Evolutionary conservation across 2,329 filamentous ascomycete genomes (phyloP), one percentile per base, ranked within the genome.

Genomic region (Capronia coronata): DNA sequence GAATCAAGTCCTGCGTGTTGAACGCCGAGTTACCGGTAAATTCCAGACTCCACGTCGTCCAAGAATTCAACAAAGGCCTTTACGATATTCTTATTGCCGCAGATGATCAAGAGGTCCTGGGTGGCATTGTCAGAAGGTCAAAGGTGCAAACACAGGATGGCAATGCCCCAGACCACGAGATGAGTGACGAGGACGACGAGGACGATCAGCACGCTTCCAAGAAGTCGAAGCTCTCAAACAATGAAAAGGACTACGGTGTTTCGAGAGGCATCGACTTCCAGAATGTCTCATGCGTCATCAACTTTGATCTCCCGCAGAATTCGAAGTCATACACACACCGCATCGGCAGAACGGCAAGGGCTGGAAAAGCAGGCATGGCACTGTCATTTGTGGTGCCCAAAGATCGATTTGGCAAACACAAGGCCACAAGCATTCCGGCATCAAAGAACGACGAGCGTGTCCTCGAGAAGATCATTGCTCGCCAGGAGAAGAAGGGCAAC

Each of bases 1-100:
- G 89, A 40, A 91, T 96, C 64, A 85, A 88, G 65, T 91, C 87
- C 62, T 94, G 87, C 68, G 87, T 96, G 22, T 72, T 98, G 34
- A 98, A 98, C 70, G 93, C 88, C 1, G 91, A 98, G 64, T 71
- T 98, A 29, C 93, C 93, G 0, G 83, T 97, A 58, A 96, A 96
- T 63, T 93, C 87, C 1, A 78, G 93, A 52, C 82, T 96, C 32
- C 91, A 98, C 65, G 89, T 95, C 1, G 91, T 98, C 2, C 86
- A 97, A 62, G 89, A 97, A 66, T 98, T 98, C 71, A 98, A 97
- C 72, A 86, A 87, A 68, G 87, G 87, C 46, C 83, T 97, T 5
- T 98, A 98, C 75, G 91, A 98, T 62, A 96, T 97, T 55, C 90
- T 98, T 59, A 95, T 98, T 61, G 93, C 93, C 1, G 90, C 88